These are phyloP conservation scores for Dothideomycetes sp. DNA, from an alignment of 2,329 filamentous ascomycete genomes.

Conservation along the genomic window DNA sequence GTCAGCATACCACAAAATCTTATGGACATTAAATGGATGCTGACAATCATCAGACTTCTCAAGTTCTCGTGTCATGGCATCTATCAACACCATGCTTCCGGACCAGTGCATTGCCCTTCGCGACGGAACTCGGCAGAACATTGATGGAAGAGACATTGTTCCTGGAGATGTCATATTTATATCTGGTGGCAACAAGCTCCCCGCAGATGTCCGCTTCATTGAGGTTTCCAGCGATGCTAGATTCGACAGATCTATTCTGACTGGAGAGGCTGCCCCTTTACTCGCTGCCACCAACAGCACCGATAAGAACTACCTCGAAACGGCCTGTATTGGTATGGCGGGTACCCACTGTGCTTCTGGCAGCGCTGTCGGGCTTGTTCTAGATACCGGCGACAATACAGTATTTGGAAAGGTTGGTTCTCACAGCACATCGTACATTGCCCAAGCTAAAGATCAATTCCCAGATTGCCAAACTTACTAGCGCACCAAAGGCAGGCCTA, in stretches of 20 bases:
- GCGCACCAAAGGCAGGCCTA: slow-evolving; percentile 54
- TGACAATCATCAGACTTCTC: slow-evolving; percentile 59
- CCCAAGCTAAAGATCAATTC: neutral
- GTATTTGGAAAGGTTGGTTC: slow-evolving; percentile 54
- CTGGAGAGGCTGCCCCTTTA: slow-evolving; percentile 40
- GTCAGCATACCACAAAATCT: slow-evolving; percentile 4
- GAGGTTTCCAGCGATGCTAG: slow-evolving; percentile 58
- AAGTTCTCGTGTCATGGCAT: slow-evolving; percentile 64
- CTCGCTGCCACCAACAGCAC: slow-evolving; percentile 53
- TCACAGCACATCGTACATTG: neutral
- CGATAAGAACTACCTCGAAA: slow-evolving; percentile 67
- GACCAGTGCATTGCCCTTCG: slow-evolving; percentile 57
- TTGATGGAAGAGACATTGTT: slow-evolving; percentile 44
- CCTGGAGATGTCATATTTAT: slow-evolving; percentile 60
- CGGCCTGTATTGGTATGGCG: slow-evolving; percentile 63
- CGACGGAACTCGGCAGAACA: slow-evolving; percentile 37
- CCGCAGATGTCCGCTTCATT: slow-evolving; percentile 61
- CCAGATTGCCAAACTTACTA: slow-evolving; percentile 55
- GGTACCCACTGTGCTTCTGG: slow-evolving; percentile 71
- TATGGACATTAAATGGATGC: neutral
- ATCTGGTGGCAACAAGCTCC: slow-evolving; percentile 62
- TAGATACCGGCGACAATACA: slow-evolving; percentile 61
- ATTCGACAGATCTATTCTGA: slow-evolving; percentile 64
- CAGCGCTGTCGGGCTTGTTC: slow-evolving; percentile 53
- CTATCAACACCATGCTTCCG: slow-evolving; percentile 70